Base-by-base conservation (phyloP, 345 rosid genomes). In the Excoecaria agallocha region DNA sequence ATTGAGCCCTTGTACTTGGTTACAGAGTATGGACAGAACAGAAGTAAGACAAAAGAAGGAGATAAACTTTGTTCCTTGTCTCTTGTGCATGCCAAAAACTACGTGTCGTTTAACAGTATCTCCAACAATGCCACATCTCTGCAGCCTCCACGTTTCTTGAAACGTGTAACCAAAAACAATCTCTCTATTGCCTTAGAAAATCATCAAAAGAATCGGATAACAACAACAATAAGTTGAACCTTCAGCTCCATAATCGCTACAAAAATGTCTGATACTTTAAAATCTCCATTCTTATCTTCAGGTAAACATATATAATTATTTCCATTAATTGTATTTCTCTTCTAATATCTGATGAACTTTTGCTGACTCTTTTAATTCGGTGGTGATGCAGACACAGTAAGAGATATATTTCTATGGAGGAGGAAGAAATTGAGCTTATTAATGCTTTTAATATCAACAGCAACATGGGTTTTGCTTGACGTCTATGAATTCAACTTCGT, bases 351-450 rank as follows among this genome's bases (percentile, higher is more conserved):
- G 48, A 43, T 43, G 6, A 43, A 1, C 10, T 43, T 43, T 6
- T 43, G 5, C 10, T 6, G 48, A 43, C 1, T 6, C 10, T 9
- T 43, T 52, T 13, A 11, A 17, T 52, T 11, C 19, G 16, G 6
- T 4, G 0, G 54, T 35, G 62, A 30, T 39, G 51, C 67, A 77
- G 87, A 69, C 66, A 73, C 57, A 66, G 56, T 75, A 56, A 81
- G 69, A 67, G 90, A 84, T 50, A 50, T 79, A 48, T 70, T 78
- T 68, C 68, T 88, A 51, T 90, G 94, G 94, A 88, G 86, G 80
- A 86, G 82, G 69, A 88, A 82, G 79, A 83, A 74, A 56, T 20
- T 80, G 57, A 87, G 87, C 65, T 70, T 78, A 9, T 63, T 73
- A 41, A 62, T 85, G 30, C 78, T 88, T 13, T 5, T 39, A 19